Conservation (phyloP, 2,329 filamentous ascomycete species). For the Calonectria pseudoreteaudii region DNA sequence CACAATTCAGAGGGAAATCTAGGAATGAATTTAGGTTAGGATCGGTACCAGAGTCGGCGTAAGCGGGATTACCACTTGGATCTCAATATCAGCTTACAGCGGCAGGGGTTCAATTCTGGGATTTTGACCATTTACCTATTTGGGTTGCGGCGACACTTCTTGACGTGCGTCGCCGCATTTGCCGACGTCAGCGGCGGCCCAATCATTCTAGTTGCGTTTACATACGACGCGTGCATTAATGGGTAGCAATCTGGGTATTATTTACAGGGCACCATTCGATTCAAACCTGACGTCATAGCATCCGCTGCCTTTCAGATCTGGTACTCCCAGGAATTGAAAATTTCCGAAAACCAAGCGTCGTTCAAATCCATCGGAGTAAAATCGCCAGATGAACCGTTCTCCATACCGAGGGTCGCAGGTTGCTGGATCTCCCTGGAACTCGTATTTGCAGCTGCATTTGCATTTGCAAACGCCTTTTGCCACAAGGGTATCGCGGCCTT, state of each 20-base stretch:
- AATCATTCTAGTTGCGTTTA: not conserved
- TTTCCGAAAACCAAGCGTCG: slow-evolving; percentile 23
- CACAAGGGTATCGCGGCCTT: slow-evolving; percentile 22
- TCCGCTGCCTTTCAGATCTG: slow-evolving; percentile 3
- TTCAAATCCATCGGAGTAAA: slow-evolving; percentile 19
- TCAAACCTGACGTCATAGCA: not conserved
- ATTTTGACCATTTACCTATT: no score
- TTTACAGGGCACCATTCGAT: not conserved
- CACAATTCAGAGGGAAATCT: no score
- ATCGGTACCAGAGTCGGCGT: no score
- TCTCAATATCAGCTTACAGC: not conserved
- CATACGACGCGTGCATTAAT: not conserved
- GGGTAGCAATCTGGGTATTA: not conserved
- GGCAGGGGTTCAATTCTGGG: not conserved
- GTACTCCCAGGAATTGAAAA: slow-evolving; percentile 18
- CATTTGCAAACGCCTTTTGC: slow-evolving; percentile 22
- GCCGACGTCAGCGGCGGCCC: not conserved
- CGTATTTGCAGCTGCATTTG: not conserved
- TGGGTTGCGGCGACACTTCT: not conserved
- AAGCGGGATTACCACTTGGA: no score
- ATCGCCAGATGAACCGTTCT: not conserved
- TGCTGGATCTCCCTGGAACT: not conserved
- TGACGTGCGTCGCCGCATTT: not conserved
- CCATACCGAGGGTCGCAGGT: not conserved
- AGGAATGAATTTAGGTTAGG: no score